Evolutionary conservation across 1,284 basidiomycete genomes (phyloP), one percentile per base, ranked within the genome.

Genomic region (Fistulina hepatica): DNA sequence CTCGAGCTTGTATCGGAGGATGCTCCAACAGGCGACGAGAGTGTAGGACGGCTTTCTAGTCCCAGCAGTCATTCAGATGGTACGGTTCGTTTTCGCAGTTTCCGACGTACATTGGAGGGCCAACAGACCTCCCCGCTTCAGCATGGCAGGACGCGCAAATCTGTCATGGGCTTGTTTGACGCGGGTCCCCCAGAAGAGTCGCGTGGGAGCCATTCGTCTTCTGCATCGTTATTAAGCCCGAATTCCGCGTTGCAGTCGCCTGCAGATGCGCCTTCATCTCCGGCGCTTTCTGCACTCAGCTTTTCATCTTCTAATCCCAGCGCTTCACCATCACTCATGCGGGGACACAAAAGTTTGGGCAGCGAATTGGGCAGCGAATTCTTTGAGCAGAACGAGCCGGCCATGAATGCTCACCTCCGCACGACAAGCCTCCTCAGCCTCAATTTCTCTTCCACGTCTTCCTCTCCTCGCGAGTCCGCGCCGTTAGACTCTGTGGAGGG

Each of bases 131-230:
- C 20, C 25, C 32, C 32, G 36, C 20, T 11, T 21, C 28, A 39
- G 12, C 36, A 44, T 6, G 57, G 52, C 40, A 20, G 32, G 15
- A 45, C 60, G n/a, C 70, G 81, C 36, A 77, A 72, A 46, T 73
- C 73, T 6, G 68, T 83, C 12, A 63, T 78, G 15, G 77, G 76
- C 7, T 56, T 82, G 6, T 83, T 84, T 45, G 73, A 76, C 43
- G 49, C 55, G 37, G 45, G 39, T 12, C 37, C 47, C 24, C 32
- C 37, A 22, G 33, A 41, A 35, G 38, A 43, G 30, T 39, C 35
- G 40, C 39, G n/a, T n/a, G n/a, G n/a, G n/a, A n/a, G n/a, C n/a
- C n/a, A n/a, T n/a, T n/a, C n/a, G n/a, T 37, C 27, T 44, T 42
- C 13, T 45, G 37, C 38, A 37, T 43, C 22, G 36, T 48, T n/a